Base-by-base conservation (phyloP, 345 rosid genomes). In the Euclidium syriacum region DNA sequence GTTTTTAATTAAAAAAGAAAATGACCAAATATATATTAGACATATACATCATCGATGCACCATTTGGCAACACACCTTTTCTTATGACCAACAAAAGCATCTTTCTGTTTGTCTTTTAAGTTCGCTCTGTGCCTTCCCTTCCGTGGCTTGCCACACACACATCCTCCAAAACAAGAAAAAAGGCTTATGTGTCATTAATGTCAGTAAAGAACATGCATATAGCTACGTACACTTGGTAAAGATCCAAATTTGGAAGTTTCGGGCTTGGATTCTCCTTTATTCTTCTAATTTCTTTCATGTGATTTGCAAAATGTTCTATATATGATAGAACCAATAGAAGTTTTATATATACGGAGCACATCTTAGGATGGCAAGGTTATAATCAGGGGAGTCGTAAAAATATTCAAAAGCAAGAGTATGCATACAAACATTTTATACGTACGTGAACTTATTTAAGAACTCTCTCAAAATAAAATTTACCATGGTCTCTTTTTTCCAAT, bases 141-240 rank as follows among this genome's bases (percentile, higher is more conserved):
- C 12, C 2, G 27, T 58, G 42, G 6, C 29, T 33, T 35, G 36
- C 46, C 65, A 58, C 22, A 50, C 47, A 52, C 19, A 35, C n/a
- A 3, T 58, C 19, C 12, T 27, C 43, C 50, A n/a, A 40, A 68
- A 41, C 38, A 68, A 22, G 59, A 5, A 26, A 39, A 59, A 52
- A 33, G 44, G 23, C 24, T 27, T 10, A 2, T 18, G 9, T 10
- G 12, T 36, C 27, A 36, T 23, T 41, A 15, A 26, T 20, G 41
- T n/a, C 30, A 51, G 15, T 35, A 47, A 33, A 32, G 38, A 65
- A 65, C 54, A 18, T 27, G 18, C 62, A 30, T 24, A 30, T 26
- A 62, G 49, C 39, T 6, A 20, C 26, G 35, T 55, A 35, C 71
- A 65, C 48, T 65, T 65, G 55, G 47, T 16, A 17, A 56, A 46